A percentile compares a stretch with the other conserved stretches of the same genome.
Evolutionary conservation across 2,329 filamentous ascomycete species (phyloP).

Genomic region (Clonostachys chloroleuca): DNA sequence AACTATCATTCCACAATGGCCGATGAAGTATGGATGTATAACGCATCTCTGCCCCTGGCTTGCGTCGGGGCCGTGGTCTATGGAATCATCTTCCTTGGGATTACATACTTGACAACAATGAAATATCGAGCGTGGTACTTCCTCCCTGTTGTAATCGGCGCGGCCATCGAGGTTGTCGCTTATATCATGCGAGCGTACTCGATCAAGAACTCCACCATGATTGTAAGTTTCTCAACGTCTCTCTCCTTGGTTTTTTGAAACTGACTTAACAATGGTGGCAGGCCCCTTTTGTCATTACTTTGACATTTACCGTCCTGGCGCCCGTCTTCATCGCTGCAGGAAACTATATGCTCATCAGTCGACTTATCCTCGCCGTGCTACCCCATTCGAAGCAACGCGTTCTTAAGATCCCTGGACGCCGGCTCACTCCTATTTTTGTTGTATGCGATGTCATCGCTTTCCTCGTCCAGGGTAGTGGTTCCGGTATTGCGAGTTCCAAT

Average conservation of each 20-base stretch:
- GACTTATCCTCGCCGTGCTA: constrained; percentile 32
- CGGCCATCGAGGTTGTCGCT: constrained; percentile 32
- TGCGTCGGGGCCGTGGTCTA: constrained; percentile 35
- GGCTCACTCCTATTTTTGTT: constrained; percentile 40
- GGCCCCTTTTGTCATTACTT: constrained; percentile 29
- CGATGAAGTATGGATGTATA: constrained; percentile 30
- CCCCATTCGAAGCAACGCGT: constrained; percentile 22
- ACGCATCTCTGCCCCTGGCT: constrained; percentile 33
- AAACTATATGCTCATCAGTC: constrained; percentile 46
- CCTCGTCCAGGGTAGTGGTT: constrained; percentile 37
- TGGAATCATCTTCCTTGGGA: constrained; percentile 25
- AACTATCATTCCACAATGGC: constrained; percentile 10
- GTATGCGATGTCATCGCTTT: constrained; percentile 37
- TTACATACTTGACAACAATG: constrained; percentile 33
- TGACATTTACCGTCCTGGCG: constrained; percentile 39
- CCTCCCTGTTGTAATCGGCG: constrained; percentile 32
- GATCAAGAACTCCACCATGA: constrained; percentile 20
- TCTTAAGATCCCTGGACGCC: constrained; percentile 25
- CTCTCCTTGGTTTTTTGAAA: background rate
- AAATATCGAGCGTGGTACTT: constrained; percentile 37
- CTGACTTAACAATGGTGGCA: constrained; percentile 2
- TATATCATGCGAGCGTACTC: constrained; percentile 32
- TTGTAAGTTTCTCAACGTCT: constrained; percentile 16
- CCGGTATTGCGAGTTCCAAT: constrained; percentile 31
- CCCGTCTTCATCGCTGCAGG: constrained; percentile 44